Percentiles rank a stretch among this genome's conserved stretches.
These are phyloP conservation scores for Aspergillus bombycis DNA, from an alignment of 2,329 filamentous ascomycete species.

Conservation along the genomic window DNA sequence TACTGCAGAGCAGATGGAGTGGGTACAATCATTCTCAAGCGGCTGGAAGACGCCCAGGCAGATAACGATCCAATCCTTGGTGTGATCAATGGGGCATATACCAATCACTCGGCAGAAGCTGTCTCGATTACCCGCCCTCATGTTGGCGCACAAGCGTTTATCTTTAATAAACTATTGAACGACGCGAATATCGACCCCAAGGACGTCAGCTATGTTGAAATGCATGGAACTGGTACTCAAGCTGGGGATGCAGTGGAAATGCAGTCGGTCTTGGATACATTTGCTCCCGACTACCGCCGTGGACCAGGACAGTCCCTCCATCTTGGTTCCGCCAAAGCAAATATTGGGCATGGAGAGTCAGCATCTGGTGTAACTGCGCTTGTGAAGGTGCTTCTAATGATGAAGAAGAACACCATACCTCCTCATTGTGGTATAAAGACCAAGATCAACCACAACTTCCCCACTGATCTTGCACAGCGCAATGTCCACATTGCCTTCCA, in stretches of 20 bases:
- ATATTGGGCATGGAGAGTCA: conserved; percentile 65
- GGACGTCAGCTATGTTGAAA: conserved; percentile 82
- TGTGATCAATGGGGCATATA: conserved; percentile 74
- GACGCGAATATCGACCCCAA: conserved; percentile 74
- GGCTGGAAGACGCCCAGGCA: conserved; percentile 74
- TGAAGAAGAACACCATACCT: conserved; percentile 38
- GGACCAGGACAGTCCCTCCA: conserved; percentile 53
- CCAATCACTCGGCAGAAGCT: conserved; percentile 80
- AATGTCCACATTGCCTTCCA: conserved; percentile 53
- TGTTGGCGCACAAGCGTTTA: conserved; percentile 70
- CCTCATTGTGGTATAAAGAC: conserved; percentile 42
- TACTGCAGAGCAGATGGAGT: conserved; percentile 81
- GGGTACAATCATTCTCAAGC: conserved; percentile 75
- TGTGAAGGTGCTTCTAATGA: conserved; percentile 43
- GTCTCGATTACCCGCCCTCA: conserved; percentile 85
- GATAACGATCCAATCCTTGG: conserved; percentile 72
- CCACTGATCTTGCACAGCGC: conserved; percentile 46
- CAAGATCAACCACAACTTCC: conserved; percentile 51
- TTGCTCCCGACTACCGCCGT: conserved; percentile 56
- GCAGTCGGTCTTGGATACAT: conserved; percentile 70
- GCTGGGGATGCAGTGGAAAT: conserved; percentile 81
- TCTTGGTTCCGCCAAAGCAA: conserved; percentile 66
- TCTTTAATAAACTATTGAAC: conserved; percentile 70
- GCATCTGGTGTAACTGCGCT: conserved; percentile 56
- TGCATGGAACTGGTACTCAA: conserved; percentile 88